Base-by-base conservation (phyloP, 495 filamentous ascomycete genomes). In the Massariosphaeria phaeospora region DNA sequence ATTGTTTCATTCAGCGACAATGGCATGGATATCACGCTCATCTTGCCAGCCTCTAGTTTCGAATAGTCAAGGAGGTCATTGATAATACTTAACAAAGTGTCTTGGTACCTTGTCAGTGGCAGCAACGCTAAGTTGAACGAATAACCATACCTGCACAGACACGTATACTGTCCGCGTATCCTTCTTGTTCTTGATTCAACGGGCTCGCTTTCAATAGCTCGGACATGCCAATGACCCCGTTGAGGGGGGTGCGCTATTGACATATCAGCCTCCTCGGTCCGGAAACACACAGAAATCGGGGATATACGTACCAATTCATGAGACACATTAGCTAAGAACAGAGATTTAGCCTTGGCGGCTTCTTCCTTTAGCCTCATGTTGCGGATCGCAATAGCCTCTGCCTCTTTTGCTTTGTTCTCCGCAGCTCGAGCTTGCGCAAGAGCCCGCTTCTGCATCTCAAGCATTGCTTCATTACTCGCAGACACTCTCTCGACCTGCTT, bases 21-120 rank as follows among this genome's bases (percentile, higher is more conserved):
- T 1, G 88, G 87, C 43, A 91, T 89, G 10, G 85, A 84, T 49
- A 87, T 91, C 8, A 95, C 83, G 67, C 89, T 88, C 87, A 96
- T 93, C 73, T 95, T 96, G 63, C 91, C 90, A 13, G 90, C 90
- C 67, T 96, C 90, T 65, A 96, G 81, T 65, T 93, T 89, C 26
- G 88, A 93, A 66, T 93, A 95, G 68, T 96, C 90, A 1, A 96
- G 74, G 20, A 96, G 91, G 61, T 96, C 90, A 65, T 96, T 95
- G 74, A 96, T 96, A 48, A 96, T 84, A 0, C 86, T 90, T n/a
- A 95, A 76, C 7, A 96, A 73, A 7, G 91, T 84, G 65, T 95
- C n/a, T n/a, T n/a, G n/a, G n/a, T n/a, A n/a, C n/a, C n/a, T n/a
- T n/a, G n/a, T n/a, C n/a, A n/a, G n/a, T n/a, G n/a, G n/a, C n/a